Evolutionary conservation across 1,284 basidiomycete genomes (phyloP), one percentile per base, ranked within the genome.

Genomic region (Albatrellus sp.): DNA sequence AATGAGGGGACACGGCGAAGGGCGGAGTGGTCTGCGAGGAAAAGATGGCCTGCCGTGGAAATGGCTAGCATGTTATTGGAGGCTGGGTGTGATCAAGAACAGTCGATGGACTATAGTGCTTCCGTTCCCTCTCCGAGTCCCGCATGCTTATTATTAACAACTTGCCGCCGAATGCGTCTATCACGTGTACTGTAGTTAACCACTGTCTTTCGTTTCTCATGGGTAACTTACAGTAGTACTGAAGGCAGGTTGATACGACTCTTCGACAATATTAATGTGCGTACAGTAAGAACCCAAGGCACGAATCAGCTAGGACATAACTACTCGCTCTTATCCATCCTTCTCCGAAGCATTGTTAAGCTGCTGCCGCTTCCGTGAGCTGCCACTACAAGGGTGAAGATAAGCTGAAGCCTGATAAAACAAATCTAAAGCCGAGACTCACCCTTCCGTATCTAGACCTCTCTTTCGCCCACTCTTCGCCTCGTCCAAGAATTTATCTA

Each of bases 401-500:
- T 13, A 13, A 13, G 34, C 10, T 38, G 17, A 38, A 17, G 12
- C 17, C 1, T 38, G 19, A 7, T 24, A 24, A 24, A 24, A 24
- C 24, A 24, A 3, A 3, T 24, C 24, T 24, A 24, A 24, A 34
- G 43, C 24, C 42, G 44, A 48, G 34, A 75, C 82, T 69, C 59
- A 85, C 73, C 70, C 78, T 42, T 74, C 73, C 42, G 79, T 80
- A 57, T 89, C 85, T 57, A 89, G 55, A n/a, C 90, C 85, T 51
- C 92, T 73, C 67, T 97, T 97, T 59, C 80, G 83, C 5, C 92
- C 93, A 16, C 83, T 81, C 72, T 93, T 97, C 11, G 94, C 96
- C 58, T 93, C 90, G 58, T 97, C 90, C 68, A 98, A 74, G 71
- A 98, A 98, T 61, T 96, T 83, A 62, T 96, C 89, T 53, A 98